Conservation (phyloP, 257 asterid species). For the Petunia secreta region DNA sequence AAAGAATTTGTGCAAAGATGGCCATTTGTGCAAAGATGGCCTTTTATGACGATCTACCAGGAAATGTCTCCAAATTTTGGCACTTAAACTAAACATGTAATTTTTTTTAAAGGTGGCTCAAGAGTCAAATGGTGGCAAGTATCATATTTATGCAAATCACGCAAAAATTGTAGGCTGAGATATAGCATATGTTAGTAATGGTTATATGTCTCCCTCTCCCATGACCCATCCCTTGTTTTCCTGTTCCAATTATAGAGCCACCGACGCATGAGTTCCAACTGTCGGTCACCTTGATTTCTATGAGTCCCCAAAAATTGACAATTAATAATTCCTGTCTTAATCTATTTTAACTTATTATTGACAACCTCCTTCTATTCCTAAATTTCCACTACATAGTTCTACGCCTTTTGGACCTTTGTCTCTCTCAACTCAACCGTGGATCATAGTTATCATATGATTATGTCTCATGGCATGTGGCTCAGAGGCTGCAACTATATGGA, state of each 20-base stretch:
- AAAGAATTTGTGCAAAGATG: no score
- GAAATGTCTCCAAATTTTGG: no score
- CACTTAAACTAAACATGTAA: no score
- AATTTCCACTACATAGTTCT: not conserved
- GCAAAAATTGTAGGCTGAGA: no score
- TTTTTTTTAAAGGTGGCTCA: no score
- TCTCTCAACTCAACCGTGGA: not conserved
- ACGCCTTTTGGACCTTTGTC: not conserved
- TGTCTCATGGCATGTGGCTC: not conserved
- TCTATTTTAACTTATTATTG: no score
- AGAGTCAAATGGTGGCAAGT: no score
- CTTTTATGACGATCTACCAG: no score
- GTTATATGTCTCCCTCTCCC: not conserved
- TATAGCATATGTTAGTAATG: not conserved
- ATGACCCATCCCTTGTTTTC: not conserved
- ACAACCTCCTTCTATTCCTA: not conserved
- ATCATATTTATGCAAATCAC: no score
- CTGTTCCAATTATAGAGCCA: not conserved
- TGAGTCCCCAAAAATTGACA: not conserved
- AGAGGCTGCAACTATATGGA: not conserved
- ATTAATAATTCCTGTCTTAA: not conserved
- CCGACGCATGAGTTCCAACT: not conserved
- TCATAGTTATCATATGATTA: not conserved
- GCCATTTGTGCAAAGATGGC: no score
- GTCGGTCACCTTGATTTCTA: not conserved